These are phyloP conservation scores for Aureobasidium sp. DNA, from an alignment of 2,329 filamentous ascomycete species.

Conservation along the genomic window DNA sequence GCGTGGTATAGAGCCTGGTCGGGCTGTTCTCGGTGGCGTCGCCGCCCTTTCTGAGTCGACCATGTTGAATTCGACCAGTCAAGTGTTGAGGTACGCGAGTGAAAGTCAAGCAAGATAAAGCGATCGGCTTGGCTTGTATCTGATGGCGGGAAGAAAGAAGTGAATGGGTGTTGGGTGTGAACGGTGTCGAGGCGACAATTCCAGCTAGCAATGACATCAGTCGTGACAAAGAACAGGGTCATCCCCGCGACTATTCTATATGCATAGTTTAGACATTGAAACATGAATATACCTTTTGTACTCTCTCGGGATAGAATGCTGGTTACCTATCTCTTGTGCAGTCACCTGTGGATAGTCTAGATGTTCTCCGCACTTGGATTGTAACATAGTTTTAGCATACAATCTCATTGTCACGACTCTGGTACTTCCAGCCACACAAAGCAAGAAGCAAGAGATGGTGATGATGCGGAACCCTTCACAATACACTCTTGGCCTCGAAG, in stretches of 20 bases:
- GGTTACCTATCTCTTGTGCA: no score
- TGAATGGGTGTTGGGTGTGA: not conserved
- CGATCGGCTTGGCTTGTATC: not conserved
- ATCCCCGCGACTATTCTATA: not conserved
- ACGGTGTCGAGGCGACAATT: not conserved
- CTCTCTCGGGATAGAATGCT: no score
- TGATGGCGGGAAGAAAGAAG: not conserved
- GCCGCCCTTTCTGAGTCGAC: conserved; percentile 31
- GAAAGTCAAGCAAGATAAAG: not conserved
- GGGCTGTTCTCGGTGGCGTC: conserved; percentile 38
- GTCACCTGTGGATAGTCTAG: no score
- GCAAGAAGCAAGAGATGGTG: no score
- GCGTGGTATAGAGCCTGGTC: conserved; percentile 32
- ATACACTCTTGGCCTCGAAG: not conserved
- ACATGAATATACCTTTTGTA: no score
- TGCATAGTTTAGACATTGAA: no score
- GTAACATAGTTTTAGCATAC: no score
- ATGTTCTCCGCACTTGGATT: no score
- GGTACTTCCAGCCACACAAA: no score
- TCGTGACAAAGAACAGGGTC: not conserved
- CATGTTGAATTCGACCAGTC: conserved; percentile 17
- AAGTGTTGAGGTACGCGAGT: no score
- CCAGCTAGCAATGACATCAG: not conserved
- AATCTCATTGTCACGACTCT: no score
- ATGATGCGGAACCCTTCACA: not conserved